Evolutionary conservation across 2,329 filamentous ascomycete species (phyloP).

Genomic region (Penicillium sclerotigenum): DNA sequence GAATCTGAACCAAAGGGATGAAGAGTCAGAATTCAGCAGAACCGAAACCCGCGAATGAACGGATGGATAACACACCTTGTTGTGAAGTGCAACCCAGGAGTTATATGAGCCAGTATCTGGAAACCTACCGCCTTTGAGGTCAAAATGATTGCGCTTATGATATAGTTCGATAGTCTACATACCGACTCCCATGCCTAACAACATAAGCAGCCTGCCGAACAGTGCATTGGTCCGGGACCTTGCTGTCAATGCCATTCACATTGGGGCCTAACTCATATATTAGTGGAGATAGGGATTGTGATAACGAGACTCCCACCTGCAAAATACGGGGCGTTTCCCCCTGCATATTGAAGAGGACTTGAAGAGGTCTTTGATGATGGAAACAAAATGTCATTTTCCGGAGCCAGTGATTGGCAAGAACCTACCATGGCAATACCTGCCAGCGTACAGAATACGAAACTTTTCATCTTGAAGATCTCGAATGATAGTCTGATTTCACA

Average conservation of each 20-base stretch:
- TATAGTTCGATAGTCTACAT: constrained; percentile 18
- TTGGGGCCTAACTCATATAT: constrained; percentile 48
- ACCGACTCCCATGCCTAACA: constrained; percentile 61
- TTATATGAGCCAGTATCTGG: constrained; percentile 60
- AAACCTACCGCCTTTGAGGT: constrained; percentile 10
- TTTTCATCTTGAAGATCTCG: not conserved
- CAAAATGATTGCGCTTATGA: not conserved
- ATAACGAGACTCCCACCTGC: constrained; percentile 40
- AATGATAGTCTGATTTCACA: not conserved
- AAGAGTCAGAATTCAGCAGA: not conserved
- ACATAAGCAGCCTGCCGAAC: constrained; percentile 62
- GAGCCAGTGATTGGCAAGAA: not conserved
- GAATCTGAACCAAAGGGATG: constrained; percentile 43
- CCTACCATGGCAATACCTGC: not conserved
- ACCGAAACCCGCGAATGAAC: not conserved
- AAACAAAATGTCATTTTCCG: not conserved
- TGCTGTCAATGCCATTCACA: constrained; percentile 53
- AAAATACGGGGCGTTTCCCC: constrained; percentile 55
- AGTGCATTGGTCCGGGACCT: constrained; percentile 55
- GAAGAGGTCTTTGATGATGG: not conserved
- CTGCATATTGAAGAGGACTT: constrained; percentile 49
- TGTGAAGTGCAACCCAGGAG: constrained; percentile 48
- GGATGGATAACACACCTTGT: constrained; percentile 16
- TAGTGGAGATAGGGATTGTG: not conserved
- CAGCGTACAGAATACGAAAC: not conserved